A percentile compares a stretch with the other conserved stretches of the same genome.
These are phyloP conservation scores for Colletotrichum sp. DNA, from an alignment of 2,329 filamentous ascomycete species.

Conservation along the genomic window DNA sequence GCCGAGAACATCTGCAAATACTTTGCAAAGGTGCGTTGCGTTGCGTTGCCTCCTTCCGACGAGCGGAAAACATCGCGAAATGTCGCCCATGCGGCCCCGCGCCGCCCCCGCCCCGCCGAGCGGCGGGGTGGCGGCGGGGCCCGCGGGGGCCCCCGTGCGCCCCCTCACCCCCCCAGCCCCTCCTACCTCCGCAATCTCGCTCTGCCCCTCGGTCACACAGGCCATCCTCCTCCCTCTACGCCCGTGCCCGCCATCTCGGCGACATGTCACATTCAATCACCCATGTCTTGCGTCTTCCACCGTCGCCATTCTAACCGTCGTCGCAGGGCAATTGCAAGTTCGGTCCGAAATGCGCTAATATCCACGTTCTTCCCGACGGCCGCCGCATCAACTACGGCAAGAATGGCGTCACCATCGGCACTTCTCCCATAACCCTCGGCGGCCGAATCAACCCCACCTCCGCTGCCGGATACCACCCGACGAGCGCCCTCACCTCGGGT, in stretches of 20 bases:
- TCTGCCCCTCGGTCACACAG: constrained; percentile 13
- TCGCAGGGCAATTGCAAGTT: constrained; percentile 96
- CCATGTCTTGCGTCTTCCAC: neutral
- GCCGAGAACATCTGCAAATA: constrained; percentile 96
- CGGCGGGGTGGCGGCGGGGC: too few relatives aligned
- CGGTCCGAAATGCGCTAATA: constrained; percentile 94
- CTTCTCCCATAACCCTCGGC: constrained; percentile 63
- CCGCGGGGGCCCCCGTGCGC: too few relatives aligned
- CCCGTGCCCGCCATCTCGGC: neutral
- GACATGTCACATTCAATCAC: neutral
- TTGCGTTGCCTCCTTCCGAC: neutral
- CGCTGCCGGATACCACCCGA: constrained; percentile 59
- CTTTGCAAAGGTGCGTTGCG: constrained; percentile 83
- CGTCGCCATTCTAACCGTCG: neutral
- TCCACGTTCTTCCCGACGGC: constrained; percentile 93
- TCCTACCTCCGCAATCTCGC: constrained; percentile 18
- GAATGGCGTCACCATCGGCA: constrained; percentile 70
- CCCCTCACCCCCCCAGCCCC: neutral
- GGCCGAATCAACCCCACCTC: constrained; percentile 70
- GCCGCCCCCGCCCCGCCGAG: neutral
- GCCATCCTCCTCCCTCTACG: neutral
- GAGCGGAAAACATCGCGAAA: neutral
- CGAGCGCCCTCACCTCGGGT: constrained; percentile 69
- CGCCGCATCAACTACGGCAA: constrained; percentile 84
- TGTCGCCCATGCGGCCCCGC: neutral